A percentile compares a stretch with the other conserved stretches of the same genome.
phyloP scores from a whole-genome alignment of 2,329 filamentous ascomycete species.

The Clonostachys byssicola region DNA sequence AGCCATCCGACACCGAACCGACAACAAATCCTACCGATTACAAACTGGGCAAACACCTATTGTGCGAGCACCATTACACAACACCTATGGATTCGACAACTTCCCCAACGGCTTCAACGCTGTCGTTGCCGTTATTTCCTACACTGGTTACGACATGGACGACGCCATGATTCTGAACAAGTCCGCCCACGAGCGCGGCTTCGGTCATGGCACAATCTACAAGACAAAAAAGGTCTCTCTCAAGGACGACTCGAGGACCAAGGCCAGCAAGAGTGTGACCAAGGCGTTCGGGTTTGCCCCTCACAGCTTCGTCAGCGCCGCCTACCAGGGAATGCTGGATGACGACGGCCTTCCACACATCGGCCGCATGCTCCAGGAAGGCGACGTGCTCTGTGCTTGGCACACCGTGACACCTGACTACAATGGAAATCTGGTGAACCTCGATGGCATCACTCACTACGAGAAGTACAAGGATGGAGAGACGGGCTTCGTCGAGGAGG shows the following conservation, averaged over 20 bases:
- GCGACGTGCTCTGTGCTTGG: conserved; percentile 83
- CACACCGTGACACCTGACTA: conserved; percentile 83
- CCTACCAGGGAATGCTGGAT: conserved; percentile 71
- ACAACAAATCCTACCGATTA: conserved; percentile 94
- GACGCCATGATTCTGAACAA: conserved; percentile 99
- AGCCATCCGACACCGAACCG: conserved; percentile 79
- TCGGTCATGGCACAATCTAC: conserved; percentile 94
- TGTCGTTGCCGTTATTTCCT: conserved; percentile 95
- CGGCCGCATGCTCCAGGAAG: conserved; percentile 72
- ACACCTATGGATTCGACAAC: conserved; percentile 94
- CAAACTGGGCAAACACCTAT: conserved; percentile 96
- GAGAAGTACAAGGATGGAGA: conserved; percentile 95
- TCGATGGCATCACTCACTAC: conserved; percentile 80
- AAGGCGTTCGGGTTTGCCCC: conserved; percentile 93
- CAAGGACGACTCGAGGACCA: conserved; percentile 69
- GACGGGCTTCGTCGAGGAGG: conserved; percentile 84
- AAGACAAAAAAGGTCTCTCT: conserved; percentile 92
- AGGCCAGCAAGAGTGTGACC: conserved; percentile 63
- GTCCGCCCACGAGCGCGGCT: conserved; percentile 90
- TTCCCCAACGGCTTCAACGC: conserved; percentile 96
- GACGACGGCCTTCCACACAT: conserved; percentile 83
- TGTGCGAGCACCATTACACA: conserved; percentile 87
- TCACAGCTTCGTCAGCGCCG: conserved; percentile 64
- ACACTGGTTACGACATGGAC: conserved; percentile 99
- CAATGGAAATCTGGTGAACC: conserved; percentile 74